Evolutionary conservation across 768 basidiomycete genomes (phyloP), one percentile per base, ranked within the genome.

Genomic region (Mycena sanguinolenta): DNA sequence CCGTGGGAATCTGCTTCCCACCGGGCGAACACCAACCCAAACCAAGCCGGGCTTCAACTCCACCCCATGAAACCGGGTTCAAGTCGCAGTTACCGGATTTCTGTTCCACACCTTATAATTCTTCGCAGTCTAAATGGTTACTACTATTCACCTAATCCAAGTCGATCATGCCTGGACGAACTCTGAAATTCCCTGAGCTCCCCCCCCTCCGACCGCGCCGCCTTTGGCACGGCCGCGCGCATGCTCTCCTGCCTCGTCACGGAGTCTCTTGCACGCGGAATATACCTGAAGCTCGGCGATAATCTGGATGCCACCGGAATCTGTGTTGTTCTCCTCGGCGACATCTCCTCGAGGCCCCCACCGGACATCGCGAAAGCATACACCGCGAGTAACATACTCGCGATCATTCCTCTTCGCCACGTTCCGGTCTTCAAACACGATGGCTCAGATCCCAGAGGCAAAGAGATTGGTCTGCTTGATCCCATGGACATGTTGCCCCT

Each of bases 221-320:
- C 81, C 25, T 88, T 89, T 72, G 85, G 86, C 13, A 84, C 84
- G 39, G 78, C 82, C 28, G 80, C 87, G 17, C 86, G 89, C 30
- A 75, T 90, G 5, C 71, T 89, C n/a, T 88, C 88, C 34, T 89
- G 87, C 73, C 82, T 90, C 9, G 87, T 89, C 62, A 88, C 88
- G 2, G 88, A 89, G 76, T 88, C 88, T 9, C 80, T 89, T 13
- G 81, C 85, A 16, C 79, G 79, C 12, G 87, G 87, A 3, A 75
- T 87, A 42, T 90, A 86, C 73, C 75, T 84, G 69, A 80, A 86
- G n/a, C 74, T 84, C 14, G 60, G 61, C 4, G 52, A 75, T 19
- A 77, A 75, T 1, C 73, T 81, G 2, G 77, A 80, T 54, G 77
- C 79, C 7, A 77, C 77, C 32, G 88, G 87, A 0, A 78, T 86